These are phyloP conservation scores for Xylariales sp. DNA, from an alignment of 2,329 filamentous ascomycete species.

Conservation along the genomic window DNA sequence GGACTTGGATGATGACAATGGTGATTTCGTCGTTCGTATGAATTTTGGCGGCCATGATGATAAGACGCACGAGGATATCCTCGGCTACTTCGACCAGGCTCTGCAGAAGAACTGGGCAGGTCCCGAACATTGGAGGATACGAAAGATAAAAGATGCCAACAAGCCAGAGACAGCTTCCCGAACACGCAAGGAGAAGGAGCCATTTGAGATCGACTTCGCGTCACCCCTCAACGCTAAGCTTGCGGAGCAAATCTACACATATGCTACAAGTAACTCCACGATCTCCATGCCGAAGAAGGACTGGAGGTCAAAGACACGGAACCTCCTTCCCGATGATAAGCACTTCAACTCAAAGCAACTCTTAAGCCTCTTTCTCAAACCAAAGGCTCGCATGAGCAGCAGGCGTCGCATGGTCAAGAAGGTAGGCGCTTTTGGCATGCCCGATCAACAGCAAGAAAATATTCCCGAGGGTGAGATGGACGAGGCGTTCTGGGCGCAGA, in stretches of 20 bases:
- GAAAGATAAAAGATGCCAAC: constrained; percentile 76
- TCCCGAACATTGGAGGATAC: constrained; percentile 97
- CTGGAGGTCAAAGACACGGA: constrained; percentile 90
- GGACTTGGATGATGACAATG: constrained; percentile 58
- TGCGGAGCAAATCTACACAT: constrained; percentile 75
- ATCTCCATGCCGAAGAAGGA: constrained; percentile 90
- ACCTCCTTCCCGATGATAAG: constrained; percentile 94
- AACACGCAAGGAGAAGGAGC: constrained; percentile 89
- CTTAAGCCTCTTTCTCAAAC: constrained; percentile 87
- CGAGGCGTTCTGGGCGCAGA: constrained; percentile 91
- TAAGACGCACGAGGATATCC: constrained; percentile 80
- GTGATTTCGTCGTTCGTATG: constrained; percentile 77
- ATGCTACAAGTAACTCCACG: constrained; percentile 71
- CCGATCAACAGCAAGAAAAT: constrained; percentile 41
- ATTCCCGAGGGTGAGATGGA: constrained; percentile 76
- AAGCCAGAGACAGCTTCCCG: constrained; percentile 59
- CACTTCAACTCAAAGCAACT: constrained; percentile 95
- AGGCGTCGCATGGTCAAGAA: constrained; percentile 50
- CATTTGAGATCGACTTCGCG: constrained; percentile 89
- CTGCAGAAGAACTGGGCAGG: constrained; percentile 96
- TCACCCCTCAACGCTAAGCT: constrained; percentile 67
- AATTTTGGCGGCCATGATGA: constrained; percentile 63
- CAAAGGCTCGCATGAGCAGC: constrained; percentile 77
- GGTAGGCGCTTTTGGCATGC: constrained; percentile 34
- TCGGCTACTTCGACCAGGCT: constrained; percentile 97